Percentiles rank a stretch among this genome's conserved stretches.
These are phyloP conservation scores for Cladobotryum protrusum DNA, from an alignment of 2,329 filamentous ascomycete genomes.

Conservation along the genomic window DNA sequence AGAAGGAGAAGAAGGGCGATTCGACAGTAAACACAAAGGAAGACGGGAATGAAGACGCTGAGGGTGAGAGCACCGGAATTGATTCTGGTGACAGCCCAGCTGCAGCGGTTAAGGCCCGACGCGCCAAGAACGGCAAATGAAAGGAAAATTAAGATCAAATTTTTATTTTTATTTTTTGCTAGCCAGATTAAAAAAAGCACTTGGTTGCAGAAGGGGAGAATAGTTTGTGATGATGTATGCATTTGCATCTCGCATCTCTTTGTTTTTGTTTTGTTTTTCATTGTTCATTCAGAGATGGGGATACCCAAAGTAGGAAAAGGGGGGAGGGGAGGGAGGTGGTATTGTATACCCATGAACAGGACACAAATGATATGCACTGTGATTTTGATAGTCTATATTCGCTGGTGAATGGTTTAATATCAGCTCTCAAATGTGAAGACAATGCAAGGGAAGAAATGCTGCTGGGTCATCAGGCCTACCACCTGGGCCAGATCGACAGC, in stretches of 20 bases:
- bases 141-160: constrained; percentile 1
- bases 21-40: constrained; percentile 14
- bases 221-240: neutral
- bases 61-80: constrained; percentile 9
- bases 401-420: no score
- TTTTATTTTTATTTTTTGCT: no score
- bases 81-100: neutral
- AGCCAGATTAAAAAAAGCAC: neutral
- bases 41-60: constrained; percentile 14
- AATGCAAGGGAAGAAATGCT: no score
- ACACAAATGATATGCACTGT: no score
- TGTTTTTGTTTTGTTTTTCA: neutral
- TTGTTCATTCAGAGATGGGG: constrained; percentile 13
- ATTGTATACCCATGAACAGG: no score
- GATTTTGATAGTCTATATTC: no score
- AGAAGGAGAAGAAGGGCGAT: constrained; percentile 7
- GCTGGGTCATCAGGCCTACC: no score
- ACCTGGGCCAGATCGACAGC: no score
- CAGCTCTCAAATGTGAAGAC: no score
- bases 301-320: constrained; percentile 6
- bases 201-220: no score
- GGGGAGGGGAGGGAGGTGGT: no score
- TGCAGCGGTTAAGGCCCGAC: constrained; percentile 5
- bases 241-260: neutral
- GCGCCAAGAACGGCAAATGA: constrained; percentile 2